A percentile compares a stretch with the other conserved stretches of the same genome.
phyloP scores from a whole-genome alignment of 495 filamentous ascomycete genomes.

The Parathielavia hyrcaniae region DNA sequence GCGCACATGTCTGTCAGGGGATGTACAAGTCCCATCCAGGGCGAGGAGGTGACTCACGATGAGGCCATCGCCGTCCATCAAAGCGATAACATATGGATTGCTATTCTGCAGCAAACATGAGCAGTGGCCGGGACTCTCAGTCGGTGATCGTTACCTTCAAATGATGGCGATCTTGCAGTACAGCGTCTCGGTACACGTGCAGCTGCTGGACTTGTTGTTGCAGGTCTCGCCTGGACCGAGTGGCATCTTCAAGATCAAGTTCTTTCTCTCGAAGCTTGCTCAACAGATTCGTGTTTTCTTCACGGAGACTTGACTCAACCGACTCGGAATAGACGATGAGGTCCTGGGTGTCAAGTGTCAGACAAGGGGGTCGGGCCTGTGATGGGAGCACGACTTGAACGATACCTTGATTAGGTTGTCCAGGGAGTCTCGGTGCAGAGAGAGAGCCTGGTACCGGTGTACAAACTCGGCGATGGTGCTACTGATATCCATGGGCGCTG shows the following conservation, averaged over 20 bases:
- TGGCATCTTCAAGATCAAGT: constrained; percentile 42
- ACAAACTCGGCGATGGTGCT: constrained; percentile 30
- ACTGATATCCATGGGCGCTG: neutral
- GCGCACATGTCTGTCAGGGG: constrained; percentile 5
- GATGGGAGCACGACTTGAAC: neutral
- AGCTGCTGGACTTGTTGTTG: constrained; percentile 38
- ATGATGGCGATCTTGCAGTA: constrained; percentile 30
- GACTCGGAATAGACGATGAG: constrained; percentile 37
- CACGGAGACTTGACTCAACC: constrained; percentile 31
- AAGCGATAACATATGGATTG: constrained; percentile 66
- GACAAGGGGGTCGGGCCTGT: constrained; percentile 4
- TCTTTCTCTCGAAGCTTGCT: constrained; percentile 34
- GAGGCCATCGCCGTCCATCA: constrained; percentile 74
- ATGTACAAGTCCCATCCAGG: neutral
- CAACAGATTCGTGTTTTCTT: constrained; percentile 35
- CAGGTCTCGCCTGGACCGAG: constrained; percentile 37
- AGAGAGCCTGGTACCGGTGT: constrained; percentile 37
- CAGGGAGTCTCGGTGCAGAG: constrained; percentile 31
- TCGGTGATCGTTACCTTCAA: constrained; percentile 24
- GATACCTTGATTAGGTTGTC: constrained; percentile 37
- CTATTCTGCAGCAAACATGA: constrained; percentile 42
- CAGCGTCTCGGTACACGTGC: constrained; percentile 24
- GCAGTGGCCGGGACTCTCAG: neutral
- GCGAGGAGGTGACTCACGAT: constrained; percentile 44
- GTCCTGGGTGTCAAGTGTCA: constrained; percentile 33